Conservation (phyloP, 1,284 basidiomycete genomes). For the Leucoagaricus sp. region DNA sequence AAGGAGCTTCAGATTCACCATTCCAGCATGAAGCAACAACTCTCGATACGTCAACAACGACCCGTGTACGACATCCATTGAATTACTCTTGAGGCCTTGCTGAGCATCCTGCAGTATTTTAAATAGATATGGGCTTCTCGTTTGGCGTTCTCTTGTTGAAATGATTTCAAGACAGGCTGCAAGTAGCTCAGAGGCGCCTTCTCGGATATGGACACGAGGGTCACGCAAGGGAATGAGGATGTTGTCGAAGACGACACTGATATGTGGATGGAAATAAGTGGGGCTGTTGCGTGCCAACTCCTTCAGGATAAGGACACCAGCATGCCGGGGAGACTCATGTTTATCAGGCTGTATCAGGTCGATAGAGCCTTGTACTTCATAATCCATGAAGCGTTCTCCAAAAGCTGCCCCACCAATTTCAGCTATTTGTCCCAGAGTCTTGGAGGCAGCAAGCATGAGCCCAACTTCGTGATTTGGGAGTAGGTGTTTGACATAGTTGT, state of each 20-base stretch:
- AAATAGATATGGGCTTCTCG: slow-evolving; percentile 66
- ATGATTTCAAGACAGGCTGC: slow-evolving; percentile 90
- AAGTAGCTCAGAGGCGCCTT: slow-evolving; percentile 89
- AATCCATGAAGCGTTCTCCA: slow-evolving; percentile 87
- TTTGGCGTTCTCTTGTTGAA: slow-evolving; percentile 68
- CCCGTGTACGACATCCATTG: slow-evolving; percentile 90
- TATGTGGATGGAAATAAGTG: slow-evolving; percentile 84
- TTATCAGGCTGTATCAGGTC: slow-evolving; percentile 77
- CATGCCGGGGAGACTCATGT: slow-evolving; percentile 77
- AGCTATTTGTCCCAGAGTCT: slow-evolving; percentile 82
- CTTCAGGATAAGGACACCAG: slow-evolving; percentile 87
- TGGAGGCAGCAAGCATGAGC: slow-evolving; percentile 88
- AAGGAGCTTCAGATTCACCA: slow-evolving; percentile 50
- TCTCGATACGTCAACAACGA: slow-evolving; percentile 92
- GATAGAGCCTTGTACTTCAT: slow-evolving; percentile 81
- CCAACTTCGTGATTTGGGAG: slow-evolving; percentile 83
- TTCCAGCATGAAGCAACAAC: slow-evolving; percentile 89
- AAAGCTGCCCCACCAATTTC: slow-evolving; percentile 80
- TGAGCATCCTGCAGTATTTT: slow-evolving; percentile 91
- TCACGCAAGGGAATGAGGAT: slow-evolving; percentile 89
- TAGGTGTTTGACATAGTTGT: slow-evolving; percentile 88
- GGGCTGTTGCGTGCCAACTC: slow-evolving; percentile 89
- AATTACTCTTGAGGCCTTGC: slow-evolving; percentile 78
- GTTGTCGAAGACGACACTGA: slow-evolving; percentile 86
- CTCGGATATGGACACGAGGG: slow-evolving; percentile 81